A percentile compares a stretch with the other conserved stretches of the same genome.
Evolutionary conservation across 148 eudicot genomes (phyloP).

Genomic region (Limonium bicolor): DNA sequence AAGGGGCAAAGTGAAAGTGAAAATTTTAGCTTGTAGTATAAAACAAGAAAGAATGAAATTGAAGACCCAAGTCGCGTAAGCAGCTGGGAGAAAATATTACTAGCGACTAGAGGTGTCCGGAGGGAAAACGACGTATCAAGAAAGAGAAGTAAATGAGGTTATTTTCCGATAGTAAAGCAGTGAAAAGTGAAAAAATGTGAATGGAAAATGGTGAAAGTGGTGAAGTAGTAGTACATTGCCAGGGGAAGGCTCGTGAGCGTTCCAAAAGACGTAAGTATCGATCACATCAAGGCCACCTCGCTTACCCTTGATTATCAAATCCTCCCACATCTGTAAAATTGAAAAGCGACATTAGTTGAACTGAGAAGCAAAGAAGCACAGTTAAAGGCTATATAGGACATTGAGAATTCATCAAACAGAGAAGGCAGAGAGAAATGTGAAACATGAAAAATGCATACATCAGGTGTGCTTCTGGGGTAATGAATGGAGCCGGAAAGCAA

Average conservation of each 20-base stretch:
- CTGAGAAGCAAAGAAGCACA: not conserved
- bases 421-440: not conserved
- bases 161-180: no score
- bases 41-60: not conserved
- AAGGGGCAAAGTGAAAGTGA: not conserved
- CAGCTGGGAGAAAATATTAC: no score
- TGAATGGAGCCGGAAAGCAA: slow-evolving; percentile 84
- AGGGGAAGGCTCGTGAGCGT: slow-evolving; percentile 81
- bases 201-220: not conserved
- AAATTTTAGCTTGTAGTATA: not conserved
- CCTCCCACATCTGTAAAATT: slow-evolving; percentile 75
- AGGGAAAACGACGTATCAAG: not conserved
- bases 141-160: not conserved
- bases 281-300: slow-evolving; percentile 72
- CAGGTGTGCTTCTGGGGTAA: slow-evolving; percentile 91
- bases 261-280: slow-evolving; percentile 91
- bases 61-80: not conserved
- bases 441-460: slow-evolving; percentile 28
- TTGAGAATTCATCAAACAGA: not conserved
- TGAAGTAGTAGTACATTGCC: slow-evolving; percentile 41
- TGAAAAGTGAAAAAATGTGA: not conserved
- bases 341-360: not conserved
- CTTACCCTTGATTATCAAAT: slow-evolving; percentile 75
- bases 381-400: not conserved
- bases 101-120: no score